Percentiles rank a stretch among this genome's conserved stretches.
Evolutionary conservation across 1,139 yeast species (phyloP).

Genomic region (Wickerhamomyces sp.): DNA sequence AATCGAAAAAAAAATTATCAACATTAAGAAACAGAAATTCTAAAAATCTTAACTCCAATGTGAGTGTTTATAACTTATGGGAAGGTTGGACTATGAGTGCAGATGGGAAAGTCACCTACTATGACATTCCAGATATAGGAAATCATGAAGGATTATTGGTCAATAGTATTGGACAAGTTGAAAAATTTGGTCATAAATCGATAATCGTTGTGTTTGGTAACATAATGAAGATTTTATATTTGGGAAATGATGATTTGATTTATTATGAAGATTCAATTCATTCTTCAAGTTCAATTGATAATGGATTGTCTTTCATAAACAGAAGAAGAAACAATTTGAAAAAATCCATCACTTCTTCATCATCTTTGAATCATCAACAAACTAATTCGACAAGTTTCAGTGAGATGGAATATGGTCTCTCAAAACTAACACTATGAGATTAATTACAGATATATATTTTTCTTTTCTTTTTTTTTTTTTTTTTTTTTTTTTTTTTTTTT

Average conservation of each 20-base stretch:
- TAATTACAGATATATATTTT: neutral
- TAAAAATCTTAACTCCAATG: constrained; percentile 12
- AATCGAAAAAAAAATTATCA: constrained; percentile 14
- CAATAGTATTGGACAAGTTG: constrained; percentile 47
- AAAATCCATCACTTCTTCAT: too few relatives aligned
- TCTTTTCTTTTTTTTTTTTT: neutral
- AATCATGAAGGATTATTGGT: constrained; percentile 37
- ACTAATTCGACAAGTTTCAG: constrained; percentile 15
- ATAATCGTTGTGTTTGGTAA: constrained; percentile 73
- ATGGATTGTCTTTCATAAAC: constrained; percentile 30
- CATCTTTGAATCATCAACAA: too few relatives aligned
- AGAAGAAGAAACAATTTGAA: constrained; percentile 26
- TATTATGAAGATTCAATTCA: constrained; percentile 37
- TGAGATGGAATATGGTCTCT: constrained; percentile 18
- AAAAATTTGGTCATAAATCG: constrained; percentile 72
- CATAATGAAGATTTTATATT: constrained; percentile 61
- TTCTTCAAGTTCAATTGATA: constrained; percentile 24
- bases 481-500: too few relatives aligned
- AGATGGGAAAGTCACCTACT: constrained; percentile 54
- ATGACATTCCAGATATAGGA: constrained; percentile 51
- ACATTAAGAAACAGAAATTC: constrained; percentile 6
- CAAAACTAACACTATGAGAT: constrained; percentile 11
- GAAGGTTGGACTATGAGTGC: constrained; percentile 76
- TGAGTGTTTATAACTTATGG: constrained; percentile 44
- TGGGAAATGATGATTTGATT: constrained; percentile 55